Base-by-base conservation (phyloP, 163 green algal species). In the Scenedesmus sp. region DNA sequence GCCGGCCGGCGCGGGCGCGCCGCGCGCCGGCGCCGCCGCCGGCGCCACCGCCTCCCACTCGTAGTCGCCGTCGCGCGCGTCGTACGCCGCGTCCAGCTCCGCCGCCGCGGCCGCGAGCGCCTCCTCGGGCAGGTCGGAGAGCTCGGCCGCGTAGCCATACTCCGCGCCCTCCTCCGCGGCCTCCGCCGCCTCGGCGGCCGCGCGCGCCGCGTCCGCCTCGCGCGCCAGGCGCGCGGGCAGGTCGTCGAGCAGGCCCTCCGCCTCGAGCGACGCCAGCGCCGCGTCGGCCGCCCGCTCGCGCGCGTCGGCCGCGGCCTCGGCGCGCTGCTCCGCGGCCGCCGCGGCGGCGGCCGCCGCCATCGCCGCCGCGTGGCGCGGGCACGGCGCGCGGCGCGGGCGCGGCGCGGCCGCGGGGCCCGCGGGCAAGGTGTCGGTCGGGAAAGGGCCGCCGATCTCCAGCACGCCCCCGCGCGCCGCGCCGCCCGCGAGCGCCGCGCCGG, bases 341-440 rank as follows among this genome's bases (percentile, higher is more conserved):
- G 48, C 66, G 36, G 66, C 63, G 45, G 36, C 66, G 36, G 66
- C 50, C 17, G 66, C 66, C 39, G 66, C 66, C 7, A 75, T 22
- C n/a, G 63, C 3, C 14, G 66, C 66, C 24, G 50, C 31, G 31
- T 75, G 50, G 7, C 50, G n/a, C 9, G 50, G 66, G 50, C 66
- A 75, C 31, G 66, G 66, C 33, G 28, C 24, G 1, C 28, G 13
- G 15, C 39, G 6, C 10, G 11, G 48, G 17, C 51, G 42, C 24
- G 60, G 64, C 60, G 36, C 29, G 2, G 9, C 18, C 6, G 36
- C 36, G 14, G 24, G 33, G 20, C 14, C 2, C 7, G n/a, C 14
- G 18, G 31, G 66, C 11, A n/a, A n/a, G n/a, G n/a, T n/a, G n/a
- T n/a, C n/a, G n/a, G n/a, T n/a, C n/a, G n/a, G n/a, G n/a, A n/a